Percentiles rank a stretch among this genome's conserved stretches.
phyloP scores from a whole-genome alignment of 768 basidiomycete genomes.

The Cubamyces lactineus region DNA sequence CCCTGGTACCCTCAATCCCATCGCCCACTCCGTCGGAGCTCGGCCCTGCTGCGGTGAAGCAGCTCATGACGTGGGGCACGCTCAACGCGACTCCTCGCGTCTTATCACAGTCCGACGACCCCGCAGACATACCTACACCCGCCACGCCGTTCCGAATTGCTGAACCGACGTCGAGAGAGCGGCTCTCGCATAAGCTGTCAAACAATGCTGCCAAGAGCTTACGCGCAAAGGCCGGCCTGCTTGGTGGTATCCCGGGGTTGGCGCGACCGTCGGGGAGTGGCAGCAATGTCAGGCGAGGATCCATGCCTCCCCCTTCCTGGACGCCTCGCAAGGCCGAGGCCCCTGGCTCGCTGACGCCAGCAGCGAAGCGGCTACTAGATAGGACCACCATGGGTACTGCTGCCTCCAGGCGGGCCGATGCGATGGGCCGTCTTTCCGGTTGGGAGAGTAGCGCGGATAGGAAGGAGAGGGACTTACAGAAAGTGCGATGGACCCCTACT shows the following conservation, averaged over 20 bases:
- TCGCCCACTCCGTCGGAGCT: conserved; percentile 85
- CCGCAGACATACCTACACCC: conserved; percentile 41
- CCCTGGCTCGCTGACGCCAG: conserved; percentile 82
- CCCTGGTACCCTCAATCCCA: conserved; percentile 83
- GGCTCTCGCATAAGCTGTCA: conserved; percentile 79
- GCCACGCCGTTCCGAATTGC: conserved; percentile 79
- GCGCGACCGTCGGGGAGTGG: conserved; percentile 41
- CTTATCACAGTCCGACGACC: conserved; percentile 65
- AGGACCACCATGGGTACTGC: conserved; percentile 69
- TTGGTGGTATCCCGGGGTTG: conserved; percentile 49
- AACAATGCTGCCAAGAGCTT: conserved; percentile 81
- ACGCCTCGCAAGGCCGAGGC: conserved; percentile 78
- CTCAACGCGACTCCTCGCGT: conserved; percentile 90
- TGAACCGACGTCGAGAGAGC: conserved; percentile 78
- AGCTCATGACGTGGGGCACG: conserved; percentile 98
- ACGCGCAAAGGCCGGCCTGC: conserved; percentile 71
- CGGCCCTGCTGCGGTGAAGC: conserved; percentile 80
- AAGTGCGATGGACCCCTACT: conserved; percentile 81
- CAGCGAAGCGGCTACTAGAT: conserved; percentile 75
- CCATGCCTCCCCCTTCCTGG: conserved; percentile 81
- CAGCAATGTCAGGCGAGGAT: conserved; percentile 44
- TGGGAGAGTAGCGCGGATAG: conserved; percentile 53
- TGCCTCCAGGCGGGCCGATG: conserved; percentile 66
- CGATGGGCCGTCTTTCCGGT: conserved; percentile 57
- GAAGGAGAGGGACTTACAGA: conserved; percentile 61